Evolutionary conservation across 1,284 basidiomycete species (phyloP), one percentile per base, ranked within the genome.

Genomic region (Sporisorium iseilematis-ciliati): DNA sequence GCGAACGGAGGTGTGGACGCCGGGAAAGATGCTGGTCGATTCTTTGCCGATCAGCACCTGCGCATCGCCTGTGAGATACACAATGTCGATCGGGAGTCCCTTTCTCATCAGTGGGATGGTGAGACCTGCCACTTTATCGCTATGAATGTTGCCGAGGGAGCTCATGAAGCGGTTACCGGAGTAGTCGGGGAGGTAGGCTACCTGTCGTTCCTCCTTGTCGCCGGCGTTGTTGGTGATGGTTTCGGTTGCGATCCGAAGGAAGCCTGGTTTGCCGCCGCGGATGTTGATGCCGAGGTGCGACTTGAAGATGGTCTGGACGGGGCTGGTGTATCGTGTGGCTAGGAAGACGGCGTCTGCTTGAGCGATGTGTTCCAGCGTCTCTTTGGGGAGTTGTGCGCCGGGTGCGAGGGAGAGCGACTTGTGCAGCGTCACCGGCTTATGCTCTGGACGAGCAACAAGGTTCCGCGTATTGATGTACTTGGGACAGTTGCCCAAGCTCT

Each of bases 111-210:
- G 46, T 2, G 70, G 70, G 0, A 73, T 16, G 14, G 70, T 67
- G 48, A 73, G 42, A 0, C 70, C 70, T 20, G 65, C 70, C 11
- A 73, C 70, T n/a, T 50, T 50, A 25, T 73, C 70, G 23, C 43
- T 54, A 42, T 73, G 53, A 18, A 73, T 61, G 45, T 73, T 73
- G 49, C 70, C 70, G 29, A 73, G 61, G 23, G 70, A 73, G 31
- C 53, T 57, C 70, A 73, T 73, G 54, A 67, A 73, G 12, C 70
- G 65, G 33, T 73, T 73, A 2, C 70, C 65, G 10, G 60, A 64
- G 53, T 67, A 73, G 53, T 73, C 70, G 16, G 70, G 70, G 0
- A 73, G 45, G 20, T 68, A 73, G 11, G 54, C 57, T n/a, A 73
- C 70, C 16, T 59, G 59, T 16, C 55, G 55, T 53, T 53, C 46